Evolutionary conservation across 1,284 basidiomycete genomes (phyloP), one percentile per base, ranked within the genome.

Genomic region (Trametes hirsuta): DNA sequence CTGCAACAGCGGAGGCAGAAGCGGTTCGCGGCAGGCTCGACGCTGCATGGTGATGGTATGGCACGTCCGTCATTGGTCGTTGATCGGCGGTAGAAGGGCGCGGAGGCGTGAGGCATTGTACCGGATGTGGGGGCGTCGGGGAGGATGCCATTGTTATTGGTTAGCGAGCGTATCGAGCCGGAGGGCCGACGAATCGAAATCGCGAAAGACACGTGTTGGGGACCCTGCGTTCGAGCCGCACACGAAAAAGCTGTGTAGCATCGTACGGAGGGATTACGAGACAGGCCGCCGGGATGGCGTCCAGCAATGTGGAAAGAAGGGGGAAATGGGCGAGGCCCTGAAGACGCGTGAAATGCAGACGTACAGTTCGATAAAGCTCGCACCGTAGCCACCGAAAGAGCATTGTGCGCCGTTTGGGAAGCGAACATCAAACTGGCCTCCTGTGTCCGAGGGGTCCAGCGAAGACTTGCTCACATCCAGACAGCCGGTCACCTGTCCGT

Each of bases 371-470:
- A 83, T 81, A 62, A 83, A 84, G 59, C 82, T 82, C 47, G 80
- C 80, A 5, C 75, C 81, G 53, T 77, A 79, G 4, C 81, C 81
- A 40, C 81, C 82, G 60, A 77, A 83, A 1, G 76, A 74, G 68
- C 81, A 84, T 58, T 80, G 79, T 15, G 81, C 82, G 12, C 82
- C 81, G 53, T 84, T 79, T 5, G 81, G 82, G 66, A 76, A 83
- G 22, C 82, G 77, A 45, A 78, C 74, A 53, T 84, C 81, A 60
- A 81, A 76, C 62, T 83, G 82, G 12, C 81, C 80, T 14, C 82
- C 82, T 3, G 71, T 71, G 45, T 84, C 79, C 22, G 58, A 63
- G 8, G 68, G 62, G 35, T 75, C 75, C 51, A 84, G 74, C 6
- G 64, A 62, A 24, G 75, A 79, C 64, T 77, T 77, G 59, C 65